Conservation (phyloP, 2,329 filamentous ascomycete genomes). For the Fusarium sp. region DNA sequence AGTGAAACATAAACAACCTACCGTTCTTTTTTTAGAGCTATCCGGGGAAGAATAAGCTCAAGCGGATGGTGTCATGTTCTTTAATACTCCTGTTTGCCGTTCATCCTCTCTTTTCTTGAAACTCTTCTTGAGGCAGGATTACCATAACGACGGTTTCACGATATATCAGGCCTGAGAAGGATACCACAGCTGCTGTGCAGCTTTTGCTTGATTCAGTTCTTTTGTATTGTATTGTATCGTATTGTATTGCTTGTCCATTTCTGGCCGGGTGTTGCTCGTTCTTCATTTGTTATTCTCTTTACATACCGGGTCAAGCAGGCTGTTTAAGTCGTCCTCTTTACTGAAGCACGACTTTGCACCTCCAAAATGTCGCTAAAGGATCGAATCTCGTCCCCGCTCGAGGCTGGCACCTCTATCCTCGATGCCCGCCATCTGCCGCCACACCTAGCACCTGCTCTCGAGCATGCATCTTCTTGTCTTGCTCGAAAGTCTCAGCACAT, state of each 20-base stretch:
- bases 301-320: background rate
- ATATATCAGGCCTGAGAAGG: conserved; percentile 26
- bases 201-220: conserved; percentile 14
- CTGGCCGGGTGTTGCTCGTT: conserved; percentile 1
- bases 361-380: conserved; percentile 61
- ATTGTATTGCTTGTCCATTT: conserved; percentile 7
- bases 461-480: conserved; percentile 67
- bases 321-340: conserved; percentile 7
- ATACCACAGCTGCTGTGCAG: conserved; percentile 38
- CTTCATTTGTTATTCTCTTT: conserved; percentile 14
- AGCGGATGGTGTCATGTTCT: conserved; percentile 15
- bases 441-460: conserved; percentile 65
- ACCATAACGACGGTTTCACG: conserved; percentile 19
- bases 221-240: conserved; percentile 9
- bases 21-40: conserved; percentile 26
- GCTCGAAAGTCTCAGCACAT: conserved; percentile 66
- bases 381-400: conserved; percentile 70
- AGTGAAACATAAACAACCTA: conserved; percentile 35
- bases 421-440: conserved; percentile 67
- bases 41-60: conserved; percentile 27
- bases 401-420: conserved; percentile 70
- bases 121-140: conserved; percentile 16
- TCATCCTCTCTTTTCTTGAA: conserved; percentile 4
- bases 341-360: conserved; percentile 25
- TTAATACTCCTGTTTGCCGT: conserved; percentile 21